These are phyloP conservation scores for Pulveroboletus sp. DNA, from an alignment of 1,284 basidiomycete genomes.

Conservation along the genomic window DNA sequence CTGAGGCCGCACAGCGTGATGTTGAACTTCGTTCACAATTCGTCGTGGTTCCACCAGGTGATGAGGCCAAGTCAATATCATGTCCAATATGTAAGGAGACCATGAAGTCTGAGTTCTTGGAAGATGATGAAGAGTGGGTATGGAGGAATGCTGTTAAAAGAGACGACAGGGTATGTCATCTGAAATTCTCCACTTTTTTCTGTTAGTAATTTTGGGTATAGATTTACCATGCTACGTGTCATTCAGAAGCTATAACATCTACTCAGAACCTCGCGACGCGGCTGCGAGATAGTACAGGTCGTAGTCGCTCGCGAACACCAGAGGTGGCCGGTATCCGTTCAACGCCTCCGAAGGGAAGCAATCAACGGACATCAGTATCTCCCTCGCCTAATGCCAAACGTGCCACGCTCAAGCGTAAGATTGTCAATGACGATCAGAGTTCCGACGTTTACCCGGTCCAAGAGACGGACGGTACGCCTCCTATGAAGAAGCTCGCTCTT, in stretches of 20 bases:
- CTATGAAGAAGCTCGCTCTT: conserved; percentile 58
- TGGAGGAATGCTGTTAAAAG: conserved; percentile 90
- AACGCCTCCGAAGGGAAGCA: conserved; percentile 47
- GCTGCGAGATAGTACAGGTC: conserved; percentile 58
- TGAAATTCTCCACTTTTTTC: not conserved
- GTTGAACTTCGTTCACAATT: conserved; percentile 75
- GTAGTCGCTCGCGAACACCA: conserved; percentile 73
- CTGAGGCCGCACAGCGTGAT: conserved; percentile 71
- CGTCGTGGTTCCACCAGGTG: conserved; percentile 86
- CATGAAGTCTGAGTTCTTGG: conserved; percentile 90
- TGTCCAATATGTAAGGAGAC: conserved; percentile 98
- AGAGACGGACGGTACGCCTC: conserved; percentile 52
- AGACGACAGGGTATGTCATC: conserved; percentile 70
- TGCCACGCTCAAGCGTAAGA: conserved; percentile 70
- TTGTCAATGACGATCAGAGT: conserved; percentile 48
- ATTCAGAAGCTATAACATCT: conserved; percentile 72
- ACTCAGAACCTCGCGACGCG: conserved; percentile 64
- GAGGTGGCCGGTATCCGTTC: conserved; percentile 45
- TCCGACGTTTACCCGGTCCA: conserved; percentile 24
- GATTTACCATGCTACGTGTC: conserved; percentile 92
- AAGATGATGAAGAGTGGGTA: conserved; percentile 99
- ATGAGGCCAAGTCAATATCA: conserved; percentile 76
- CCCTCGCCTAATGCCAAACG: conserved; percentile 52
- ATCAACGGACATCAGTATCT: conserved; percentile 42
- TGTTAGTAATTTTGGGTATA: conserved; percentile 31